phyloP scores from a whole-genome alignment of 2,329 filamentous ascomycete species.

The Calonectria pauciramosa region DNA sequence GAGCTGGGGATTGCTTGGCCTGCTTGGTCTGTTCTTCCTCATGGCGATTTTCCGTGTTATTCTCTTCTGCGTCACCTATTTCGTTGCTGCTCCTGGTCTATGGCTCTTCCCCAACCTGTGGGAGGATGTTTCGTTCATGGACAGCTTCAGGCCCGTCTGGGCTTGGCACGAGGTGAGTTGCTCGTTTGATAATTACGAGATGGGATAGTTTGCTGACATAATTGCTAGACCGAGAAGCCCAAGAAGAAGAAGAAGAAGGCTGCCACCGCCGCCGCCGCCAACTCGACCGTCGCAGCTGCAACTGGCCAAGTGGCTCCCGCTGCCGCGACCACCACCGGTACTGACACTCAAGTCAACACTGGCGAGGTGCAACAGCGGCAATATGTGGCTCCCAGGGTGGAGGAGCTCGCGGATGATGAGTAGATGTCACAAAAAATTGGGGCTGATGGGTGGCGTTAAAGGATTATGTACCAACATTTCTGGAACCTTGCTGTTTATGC shows the following conservation, averaged over 20 bases:
- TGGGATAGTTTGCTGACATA: constrained; percentile 35
- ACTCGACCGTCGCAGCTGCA: constrained; percentile 63
- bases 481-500: constrained; percentile 28
- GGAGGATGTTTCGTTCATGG: constrained; percentile 98
- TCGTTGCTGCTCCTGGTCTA: constrained; percentile 85
- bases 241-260: constrained; percentile 71
- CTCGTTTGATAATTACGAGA: background rate
- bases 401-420: constrained; percentile 67
- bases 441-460: constrained; percentile 42
- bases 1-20: constrained; percentile 90
- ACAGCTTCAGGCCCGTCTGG: constrained; percentile 96
- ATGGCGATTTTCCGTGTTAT: constrained; percentile 99
- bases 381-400: constrained; percentile 66
- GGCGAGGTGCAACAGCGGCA: constrained; percentile 55
- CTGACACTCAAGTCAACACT: constrained; percentile 66
- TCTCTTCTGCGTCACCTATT: constrained; percentile 93
- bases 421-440: constrained; percentile 43
- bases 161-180: constrained; percentile 93
- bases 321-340: constrained; percentile 69
- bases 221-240: constrained; percentile 50
- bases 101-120: constrained; percentile 99
- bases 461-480: constrained; percentile 42
- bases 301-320: constrained; percentile 67
- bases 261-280: constrained; percentile 51
- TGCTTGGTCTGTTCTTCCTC: constrained; percentile 93